Evolutionary conservation across 1,284 basidiomycete genomes (phyloP).

Genomic region (Leucoagaricus sp.): DNA sequence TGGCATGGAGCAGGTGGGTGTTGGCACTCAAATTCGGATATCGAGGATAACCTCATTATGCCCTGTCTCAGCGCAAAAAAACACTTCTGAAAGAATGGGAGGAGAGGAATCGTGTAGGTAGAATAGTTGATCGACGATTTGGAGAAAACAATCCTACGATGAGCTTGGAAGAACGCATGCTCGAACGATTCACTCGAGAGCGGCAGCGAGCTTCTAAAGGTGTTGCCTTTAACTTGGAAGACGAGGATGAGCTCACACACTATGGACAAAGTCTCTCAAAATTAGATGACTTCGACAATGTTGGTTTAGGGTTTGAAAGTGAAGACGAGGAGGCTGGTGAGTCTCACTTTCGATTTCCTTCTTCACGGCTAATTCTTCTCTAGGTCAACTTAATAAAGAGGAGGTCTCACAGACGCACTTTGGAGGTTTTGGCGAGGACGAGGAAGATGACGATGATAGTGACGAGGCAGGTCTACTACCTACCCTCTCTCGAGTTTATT

Average conservation of each 20-base stretch:
- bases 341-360: constrained; percentile 3
- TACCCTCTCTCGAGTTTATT: constrained; percentile 2
- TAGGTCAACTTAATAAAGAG: constrained; percentile 68
- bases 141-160: constrained; percentile 94
- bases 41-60: background rate
- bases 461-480: constrained; percentile 43
- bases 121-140: constrained; percentile 92
- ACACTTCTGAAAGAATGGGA: constrained; percentile 88
- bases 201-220: constrained; percentile 80
- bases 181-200: constrained; percentile 95
- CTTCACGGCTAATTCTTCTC: background rate
- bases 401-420: constrained; percentile 78
- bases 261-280: constrained; percentile 88
- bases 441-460: constrained; percentile 55
- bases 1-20: constrained; percentile 87
- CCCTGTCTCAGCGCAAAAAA: constrained; percentile 68
- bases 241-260: constrained; percentile 90
- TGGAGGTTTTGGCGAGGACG: constrained; percentile 82
- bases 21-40: constrained; percentile 13
- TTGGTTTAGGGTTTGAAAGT: constrained; percentile 71
- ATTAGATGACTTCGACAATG: constrained; percentile 85
- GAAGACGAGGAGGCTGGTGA: constrained; percentile 63
- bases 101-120: constrained; percentile 77
- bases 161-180: constrained; percentile 94
- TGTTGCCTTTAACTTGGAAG: constrained; percentile 88